Evolutionary conservation across 768 basidiomycete genomes (phyloP), one percentile per base, ranked within the genome.

Genomic region (Hygrophorus russula): DNA sequence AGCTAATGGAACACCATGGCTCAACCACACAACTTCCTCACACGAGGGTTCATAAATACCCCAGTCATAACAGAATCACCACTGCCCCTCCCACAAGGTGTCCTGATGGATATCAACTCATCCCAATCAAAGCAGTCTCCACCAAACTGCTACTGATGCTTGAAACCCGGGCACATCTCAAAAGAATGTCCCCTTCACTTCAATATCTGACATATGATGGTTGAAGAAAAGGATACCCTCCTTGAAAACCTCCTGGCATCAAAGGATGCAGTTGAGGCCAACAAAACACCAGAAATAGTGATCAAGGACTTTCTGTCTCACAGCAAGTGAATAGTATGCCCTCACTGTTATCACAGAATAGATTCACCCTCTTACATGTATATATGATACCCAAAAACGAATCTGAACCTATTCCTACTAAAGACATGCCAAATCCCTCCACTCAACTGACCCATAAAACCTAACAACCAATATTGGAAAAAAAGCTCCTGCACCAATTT

Each of bases 101-200:
- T 38, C 37, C 37, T 3, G 5, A 38, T 38, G 37, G 37, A 38
- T 12, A 38, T 38, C 18, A 19, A 38, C 12, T n/a, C n/a, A 15
- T 19, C 14, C 14, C n/a, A 19, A 38, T 5, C 37, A 13, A 38
- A 18, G 20, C 20, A 24, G 20, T 4, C 18, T 2, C 37, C 37
- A 8, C 31, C 32, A 31, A 12, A 13, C 4, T 44, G 43, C 43
- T 36, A 18, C 34, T 20, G 33, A 8, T 44, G 43, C 17, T 33
- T 33, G 13, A 44, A 36, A 10, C 31, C 43, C 12, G 15, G 33
- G 13, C 43, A n/a, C n/a, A n/a, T n/a, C n/a, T n/a, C n/a, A n/a
- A n/a, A n/a, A n/a, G n/a, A n/a, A n/a, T n/a, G n/a, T 29, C 43
- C 43, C 20, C n/a, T 38, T 19, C n/a, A 18, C 14, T 38, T 38